These are phyloP conservation scores for Scedosporium minutisporum DNA, from an alignment of 2,329 filamentous ascomycete species.

Conservation along the genomic window DNA sequence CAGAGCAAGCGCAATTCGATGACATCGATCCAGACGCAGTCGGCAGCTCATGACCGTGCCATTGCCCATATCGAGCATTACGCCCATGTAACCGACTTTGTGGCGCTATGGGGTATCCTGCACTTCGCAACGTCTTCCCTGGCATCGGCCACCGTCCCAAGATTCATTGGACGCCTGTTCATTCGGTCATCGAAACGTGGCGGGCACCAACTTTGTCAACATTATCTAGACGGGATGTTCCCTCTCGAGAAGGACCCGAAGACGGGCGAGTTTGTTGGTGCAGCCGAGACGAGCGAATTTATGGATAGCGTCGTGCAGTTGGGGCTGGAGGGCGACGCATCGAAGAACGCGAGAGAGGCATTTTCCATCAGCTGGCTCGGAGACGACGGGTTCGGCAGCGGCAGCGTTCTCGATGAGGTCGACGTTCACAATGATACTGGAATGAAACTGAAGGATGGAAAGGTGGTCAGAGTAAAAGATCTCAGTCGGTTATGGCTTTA, in stretches of 20 bases:
- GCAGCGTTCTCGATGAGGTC: conserved; percentile 23
- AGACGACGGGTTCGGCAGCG: conserved; percentile 25
- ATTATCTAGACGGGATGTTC: conserved; percentile 55
- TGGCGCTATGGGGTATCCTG: conserved; percentile 64
- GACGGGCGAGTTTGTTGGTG: conserved; percentile 30
- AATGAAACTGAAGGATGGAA: conserved; percentile 16
- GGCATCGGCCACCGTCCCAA: conserved; percentile 36
- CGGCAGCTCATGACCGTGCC: conserved; percentile 33
- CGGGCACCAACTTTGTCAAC: conserved; percentile 51
- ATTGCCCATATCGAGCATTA: conserved; percentile 75
- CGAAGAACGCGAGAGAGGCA: conserved; percentile 33
- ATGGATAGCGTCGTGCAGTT: conserved; percentile 49
- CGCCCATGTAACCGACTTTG: conserved; percentile 63
- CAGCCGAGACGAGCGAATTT: conserved; percentile 43
- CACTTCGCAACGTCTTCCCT: conserved; percentile 42
- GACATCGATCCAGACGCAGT: conserved; percentile 25
- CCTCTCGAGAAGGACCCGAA: conserved; percentile 34
- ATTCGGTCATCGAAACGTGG: conserved; percentile 36
- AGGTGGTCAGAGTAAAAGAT: conserved; percentile 44
- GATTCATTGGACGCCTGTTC: conserved; percentile 55
- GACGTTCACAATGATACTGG: conserved; percentile 25
- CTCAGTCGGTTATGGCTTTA: conserved; percentile 55
- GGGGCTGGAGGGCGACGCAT: conserved; percentile 30
- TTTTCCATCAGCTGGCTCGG: conserved; percentile 38
- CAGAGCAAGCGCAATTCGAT: conserved; percentile 14